Conservation (phyloP, 306 rosid species). For the Comarum palustre region DNA sequence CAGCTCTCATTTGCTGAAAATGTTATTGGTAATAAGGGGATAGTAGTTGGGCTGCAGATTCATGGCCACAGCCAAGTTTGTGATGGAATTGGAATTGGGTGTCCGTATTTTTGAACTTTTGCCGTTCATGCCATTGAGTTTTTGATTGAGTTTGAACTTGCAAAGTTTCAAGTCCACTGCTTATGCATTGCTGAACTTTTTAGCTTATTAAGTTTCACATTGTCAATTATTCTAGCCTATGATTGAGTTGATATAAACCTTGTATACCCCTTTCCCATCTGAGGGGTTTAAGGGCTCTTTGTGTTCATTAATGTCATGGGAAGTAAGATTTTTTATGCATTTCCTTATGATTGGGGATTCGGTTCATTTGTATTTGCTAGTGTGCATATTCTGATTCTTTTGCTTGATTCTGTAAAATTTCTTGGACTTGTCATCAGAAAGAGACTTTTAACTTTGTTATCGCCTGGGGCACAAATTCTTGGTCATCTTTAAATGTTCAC, state of each 20-base stretch:
- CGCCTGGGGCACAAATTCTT: background rate
- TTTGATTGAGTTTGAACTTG: background rate
- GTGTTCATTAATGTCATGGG: conserved; percentile 2
- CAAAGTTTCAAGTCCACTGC: background rate
- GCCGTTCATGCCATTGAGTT: background rate
- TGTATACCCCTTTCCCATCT: background rate
- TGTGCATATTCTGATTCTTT: conserved; percentile 12
- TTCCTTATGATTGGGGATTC: conserved; percentile 2
- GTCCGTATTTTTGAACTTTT: background rate
- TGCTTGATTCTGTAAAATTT: conserved; percentile 11
- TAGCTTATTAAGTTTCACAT: background rate
- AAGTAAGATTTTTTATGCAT: background rate
- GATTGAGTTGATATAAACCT: background rate
- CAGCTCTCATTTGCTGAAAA: background rate
- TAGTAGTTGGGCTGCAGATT: background rate
- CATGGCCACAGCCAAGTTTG: background rate
- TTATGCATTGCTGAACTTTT: background rate
- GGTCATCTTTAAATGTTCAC: conserved; percentile 5
- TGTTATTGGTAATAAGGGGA: background rate
- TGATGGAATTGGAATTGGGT: conserved; percentile 8
- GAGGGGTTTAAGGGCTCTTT: background rate
- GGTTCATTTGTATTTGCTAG: conserved; percentile 9
- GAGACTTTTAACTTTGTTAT: background rate
- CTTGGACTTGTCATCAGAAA: conserved; percentile 16
- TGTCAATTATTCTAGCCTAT: background rate